These are phyloP conservation scores for Lagenaria siceraria DNA, from an alignment of 306 rosid genomes.

Conservation along the genomic window DNA sequence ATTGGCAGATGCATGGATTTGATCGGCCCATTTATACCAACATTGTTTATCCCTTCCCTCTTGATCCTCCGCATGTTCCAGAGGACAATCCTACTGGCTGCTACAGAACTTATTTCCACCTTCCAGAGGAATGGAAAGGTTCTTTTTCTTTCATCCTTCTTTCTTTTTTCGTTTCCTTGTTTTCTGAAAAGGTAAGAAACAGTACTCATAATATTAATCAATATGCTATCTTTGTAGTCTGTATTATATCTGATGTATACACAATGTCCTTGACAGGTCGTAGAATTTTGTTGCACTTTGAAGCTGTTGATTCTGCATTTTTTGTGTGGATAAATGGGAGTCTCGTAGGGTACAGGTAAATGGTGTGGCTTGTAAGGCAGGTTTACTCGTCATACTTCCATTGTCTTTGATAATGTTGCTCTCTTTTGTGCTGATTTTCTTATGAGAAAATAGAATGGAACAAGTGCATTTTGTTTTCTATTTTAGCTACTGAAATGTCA, in stretches of 20 bases:
- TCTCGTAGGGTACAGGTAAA: slow-evolving; percentile 80
- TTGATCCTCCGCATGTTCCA: slow-evolving; percentile 70
- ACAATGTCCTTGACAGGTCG: slow-evolving; percentile 45
- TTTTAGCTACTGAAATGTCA: neutral
- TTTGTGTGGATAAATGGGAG: slow-evolving; percentile 85
- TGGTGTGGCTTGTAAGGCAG: neutral
- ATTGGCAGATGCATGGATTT: slow-evolving; percentile 93
- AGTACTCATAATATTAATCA: neutral
- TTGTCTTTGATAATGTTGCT: neutral
- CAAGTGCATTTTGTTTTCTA: neutral
- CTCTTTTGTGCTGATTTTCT: neutral
- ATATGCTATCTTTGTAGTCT: neutral
- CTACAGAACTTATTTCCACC: slow-evolving; percentile 55
- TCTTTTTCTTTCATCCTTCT: slow-evolving; percentile 3
- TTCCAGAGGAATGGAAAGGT: slow-evolving; percentile 92
- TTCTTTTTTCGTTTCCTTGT: neutral
- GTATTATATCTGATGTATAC: slow-evolving; percentile 9
- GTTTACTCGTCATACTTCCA: neutral
- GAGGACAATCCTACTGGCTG: slow-evolving; percentile 86
- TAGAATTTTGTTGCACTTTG: slow-evolving; percentile 82
- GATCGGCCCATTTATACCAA: slow-evolving; percentile 89
- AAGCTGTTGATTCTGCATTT: slow-evolving; percentile 97
- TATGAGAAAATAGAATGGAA: neutral
- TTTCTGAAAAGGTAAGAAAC: neutral
- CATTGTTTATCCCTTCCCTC: slow-evolving; percentile 58